Evolutionary conservation across 768 basidiomycete genomes (phyloP).

Genomic region (Tylopilus rubrobrunneus): DNA sequence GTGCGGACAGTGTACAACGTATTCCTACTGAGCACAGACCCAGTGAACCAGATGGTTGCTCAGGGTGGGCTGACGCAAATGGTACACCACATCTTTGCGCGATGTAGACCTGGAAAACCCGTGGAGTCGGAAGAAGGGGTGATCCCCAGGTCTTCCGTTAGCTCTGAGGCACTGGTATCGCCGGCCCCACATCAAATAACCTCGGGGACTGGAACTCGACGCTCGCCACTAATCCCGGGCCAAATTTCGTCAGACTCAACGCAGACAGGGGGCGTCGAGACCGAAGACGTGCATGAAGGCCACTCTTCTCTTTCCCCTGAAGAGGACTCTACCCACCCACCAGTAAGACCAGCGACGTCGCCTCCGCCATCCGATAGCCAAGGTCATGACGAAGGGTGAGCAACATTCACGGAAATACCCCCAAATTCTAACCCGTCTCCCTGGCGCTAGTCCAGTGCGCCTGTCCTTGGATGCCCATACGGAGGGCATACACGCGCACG

Average conservation of each 20-base stretch:
- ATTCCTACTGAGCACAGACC: constrained; percentile 85
- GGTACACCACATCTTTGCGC: constrained; percentile 93
- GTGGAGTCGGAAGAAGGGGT: constrained; percentile 16
- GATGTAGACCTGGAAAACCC: constrained; percentile 49
- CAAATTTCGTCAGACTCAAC: not conserved
- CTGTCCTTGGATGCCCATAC: constrained; percentile 13
- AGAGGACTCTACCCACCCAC: not conserved
- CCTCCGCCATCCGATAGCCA: constrained; percentile 2
- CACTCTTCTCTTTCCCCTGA: not conserved
- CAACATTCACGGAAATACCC: not conserved
- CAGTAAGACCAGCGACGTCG: not conserved
- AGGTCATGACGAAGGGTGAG: constrained; percentile 19
- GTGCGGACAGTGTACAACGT: constrained; percentile 98
- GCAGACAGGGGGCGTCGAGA: not conserved
- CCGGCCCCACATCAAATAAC: constrained; percentile 1
- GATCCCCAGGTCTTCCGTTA: constrained; percentile 17
- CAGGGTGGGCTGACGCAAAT: constrained; percentile 98
- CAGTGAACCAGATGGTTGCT: constrained; percentile 95
- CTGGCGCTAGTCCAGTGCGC: constrained; percentile 27
- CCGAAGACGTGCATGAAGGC: constrained; percentile 1
- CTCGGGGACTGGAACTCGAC: constrained; percentile 9
- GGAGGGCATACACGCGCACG: constrained; percentile 23
- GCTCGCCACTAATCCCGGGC: constrained; percentile 8
- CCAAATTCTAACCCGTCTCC: constrained; percentile 2
- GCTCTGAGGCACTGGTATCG: constrained; percentile 20